These are phyloP conservation scores for Echeveria elegans DNA, from an alignment of 164 flowering plant genomes.

Conservation along the genomic window DNA sequence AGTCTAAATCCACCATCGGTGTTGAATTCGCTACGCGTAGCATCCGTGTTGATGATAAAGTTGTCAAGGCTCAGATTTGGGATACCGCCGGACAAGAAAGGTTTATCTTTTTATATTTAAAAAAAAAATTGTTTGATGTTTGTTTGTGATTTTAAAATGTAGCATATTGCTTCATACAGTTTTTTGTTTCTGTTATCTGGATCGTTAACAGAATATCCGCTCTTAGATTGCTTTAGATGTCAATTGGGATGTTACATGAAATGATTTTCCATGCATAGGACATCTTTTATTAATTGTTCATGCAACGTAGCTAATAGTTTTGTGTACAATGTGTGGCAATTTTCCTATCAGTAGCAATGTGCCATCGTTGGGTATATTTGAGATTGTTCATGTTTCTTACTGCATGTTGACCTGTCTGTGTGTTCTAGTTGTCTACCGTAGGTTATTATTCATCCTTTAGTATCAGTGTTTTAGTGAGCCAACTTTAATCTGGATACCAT, in stretches of 20 bases:
- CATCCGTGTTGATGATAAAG: conserved; percentile 41
- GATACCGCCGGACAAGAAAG: conserved; percentile 51
- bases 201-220: neutral
- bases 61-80: conserved; percentile 57
- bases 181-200: neutral
- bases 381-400: neutral
- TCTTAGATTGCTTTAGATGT: neutral
- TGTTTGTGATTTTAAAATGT: neutral
- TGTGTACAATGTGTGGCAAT: neutral
- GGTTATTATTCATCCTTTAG: too few species aligned
- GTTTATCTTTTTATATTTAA: conserved; percentile 8
- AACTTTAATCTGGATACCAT: too few species aligned
- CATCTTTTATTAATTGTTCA: too few species aligned
- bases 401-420: neutral
- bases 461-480: too few species aligned
- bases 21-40: conserved; percentile 48
- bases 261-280: neutral
- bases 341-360: too few species aligned
- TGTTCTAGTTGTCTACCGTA: too few species aligned
- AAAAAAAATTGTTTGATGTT: neutral
- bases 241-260: neutral
- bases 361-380: neutral
- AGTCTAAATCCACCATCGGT: conserved; percentile 45
- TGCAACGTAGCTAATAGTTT: neutral
- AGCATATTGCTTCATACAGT: too few species aligned